Base-by-base conservation (phyloP, 2,329 filamentous ascomycete species). In the Grosmannia serpens region DNA sequence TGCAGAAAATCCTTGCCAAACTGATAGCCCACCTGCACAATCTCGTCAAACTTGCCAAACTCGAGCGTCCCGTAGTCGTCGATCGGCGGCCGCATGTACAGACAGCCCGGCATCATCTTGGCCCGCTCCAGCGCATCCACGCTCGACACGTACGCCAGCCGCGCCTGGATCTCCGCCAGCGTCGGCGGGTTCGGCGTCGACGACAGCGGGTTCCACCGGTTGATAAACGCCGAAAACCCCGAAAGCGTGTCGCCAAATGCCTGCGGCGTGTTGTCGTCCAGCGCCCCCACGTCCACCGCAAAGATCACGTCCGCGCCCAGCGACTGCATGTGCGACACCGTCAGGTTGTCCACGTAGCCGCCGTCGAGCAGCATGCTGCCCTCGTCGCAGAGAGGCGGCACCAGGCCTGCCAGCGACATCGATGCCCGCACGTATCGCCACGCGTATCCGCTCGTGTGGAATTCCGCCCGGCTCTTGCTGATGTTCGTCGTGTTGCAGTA, bases 401-500 rank as follows among this genome's bases (percentile, higher is more conserved):
- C 77, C 11, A 99, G 75, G 2, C 95, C 94, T 0, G 94, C 94
- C 4, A 99, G 80, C 1, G 91, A 95, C 94, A 99, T 99, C 13
- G 91, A 96, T 0, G 94, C 94, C 52, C 94, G 83, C 27, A 99
- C 89, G 67, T 99, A 99, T 49, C 95, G 84, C 94, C 94, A 99
- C 0, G 94, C 92, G 67, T 99, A 99, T 17, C 94, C 94, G 61
- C 88, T 94, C 0, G 91, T 96, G 72, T 99, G 94, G 64, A 95
- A 91, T 70, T 99, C 94, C 3, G 84, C 84, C 24, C 92, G 83
- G 61, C 88, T 94, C 71, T 95, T 95, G 75, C 88, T 95, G 73
- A 99, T 97, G 71, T 97, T 99, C 44, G 95, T 99, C 0, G 94
- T 97, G 73, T 99, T 99, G 80, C 95, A 99, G 74, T 99, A 99